Evolutionary conservation across 192 early-diverging fungal species (phyloP).

Genomic region (Powellomyces hirtus): DNA sequence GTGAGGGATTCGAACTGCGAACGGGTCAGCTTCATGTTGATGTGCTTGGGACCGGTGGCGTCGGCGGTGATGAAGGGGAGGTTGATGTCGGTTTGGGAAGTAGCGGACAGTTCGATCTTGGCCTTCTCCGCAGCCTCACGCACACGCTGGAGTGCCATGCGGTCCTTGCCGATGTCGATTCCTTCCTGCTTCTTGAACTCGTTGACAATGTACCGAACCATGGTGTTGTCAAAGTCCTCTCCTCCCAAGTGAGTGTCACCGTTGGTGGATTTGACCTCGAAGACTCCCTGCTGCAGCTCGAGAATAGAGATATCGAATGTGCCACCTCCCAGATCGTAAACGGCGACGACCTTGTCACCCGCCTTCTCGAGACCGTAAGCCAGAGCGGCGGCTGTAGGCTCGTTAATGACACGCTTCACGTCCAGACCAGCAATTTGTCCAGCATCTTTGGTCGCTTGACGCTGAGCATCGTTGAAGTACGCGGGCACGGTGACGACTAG

Average conservation of each 20-base stretch:
- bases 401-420: conserved; percentile 93
- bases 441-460: conserved; percentile 95
- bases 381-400: conserved; percentile 91
- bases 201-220: conserved; percentile 78
- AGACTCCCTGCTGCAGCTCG: conserved; percentile 97
- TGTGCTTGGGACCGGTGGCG: conserved; percentile 91
- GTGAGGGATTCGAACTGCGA: conserved; percentile 84
- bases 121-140: conserved; percentile 98
- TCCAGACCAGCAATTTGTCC: conserved; percentile 87
- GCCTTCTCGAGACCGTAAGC: conserved; percentile 84
- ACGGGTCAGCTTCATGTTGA: conserved; percentile 92
- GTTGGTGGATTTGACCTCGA: conserved; percentile 98
- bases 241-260: conserved; percentile 84
- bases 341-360: conserved; percentile 87
- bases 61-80: conserved; percentile 94
- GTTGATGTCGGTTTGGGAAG: conserved; percentile 94
- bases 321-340: conserved; percentile 97
- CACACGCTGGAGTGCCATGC: conserved; percentile 96
- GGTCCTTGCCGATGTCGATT: conserved; percentile 79
- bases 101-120: conserved; percentile 97
- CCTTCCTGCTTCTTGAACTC: conserved; percentile 86
- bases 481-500: conserved; percentile 93
- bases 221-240: conserved; percentile 63
- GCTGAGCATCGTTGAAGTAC: conserved; percentile 97
- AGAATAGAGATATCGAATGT: conserved; percentile 99